Evolutionary conservation across 495 filamentous ascomycete genomes (phyloP).

Genomic region (Podospora tetraspora): DNA sequence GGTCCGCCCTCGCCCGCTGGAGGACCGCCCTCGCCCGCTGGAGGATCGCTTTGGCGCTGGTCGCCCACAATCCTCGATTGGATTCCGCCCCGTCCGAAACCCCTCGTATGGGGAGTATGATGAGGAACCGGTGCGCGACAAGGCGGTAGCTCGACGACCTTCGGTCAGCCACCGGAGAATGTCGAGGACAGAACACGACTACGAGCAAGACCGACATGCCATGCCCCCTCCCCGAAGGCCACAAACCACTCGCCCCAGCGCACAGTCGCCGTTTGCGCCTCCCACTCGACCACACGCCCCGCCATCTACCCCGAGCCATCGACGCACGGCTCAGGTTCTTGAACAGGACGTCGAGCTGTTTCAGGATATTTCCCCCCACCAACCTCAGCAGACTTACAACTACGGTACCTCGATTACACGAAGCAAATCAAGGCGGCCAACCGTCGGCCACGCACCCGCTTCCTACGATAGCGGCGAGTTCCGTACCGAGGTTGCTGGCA

Average conservation of each 20-base stretch:
- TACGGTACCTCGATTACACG: slow-evolving; percentile 15
- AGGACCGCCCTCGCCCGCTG: slow-evolving; percentile 28
- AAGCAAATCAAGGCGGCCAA: slow-evolving; percentile 18
- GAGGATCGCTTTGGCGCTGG: slow-evolving; percentile 32
- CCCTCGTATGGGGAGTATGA: slow-evolving; percentile 26
- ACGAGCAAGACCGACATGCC: slow-evolving; percentile 33
- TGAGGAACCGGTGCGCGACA: slow-evolving; percentile 28
- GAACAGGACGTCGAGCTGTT: slow-evolving; percentile 28
- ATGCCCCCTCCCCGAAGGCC: slow-evolving; percentile 37
- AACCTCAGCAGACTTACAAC: slow-evolving; percentile 16
- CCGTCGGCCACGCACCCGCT: slow-evolving; percentile 18
- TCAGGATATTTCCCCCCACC: slow-evolving; percentile 28
- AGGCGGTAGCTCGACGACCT: slow-evolving; percentile 31
- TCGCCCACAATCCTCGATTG: slow-evolving; percentile 42
- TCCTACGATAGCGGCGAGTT: slow-evolving; percentile 24
- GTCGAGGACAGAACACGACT: slow-evolving; percentile 19
- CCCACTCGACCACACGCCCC: slow-evolving; percentile 19
- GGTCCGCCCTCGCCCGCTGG: slow-evolving; percentile 18
- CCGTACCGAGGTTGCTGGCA: slow-evolving; percentile 26
- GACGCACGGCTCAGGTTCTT: slow-evolving; percentile 30
- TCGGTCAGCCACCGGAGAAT: slow-evolving; percentile 33
- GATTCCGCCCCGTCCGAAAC: slow-evolving; percentile 29
- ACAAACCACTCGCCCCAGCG: slow-evolving; percentile 35
- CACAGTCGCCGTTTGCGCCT: slow-evolving; percentile 28
- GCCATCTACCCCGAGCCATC: slow-evolving; percentile 32